Conservation (phyloP, 1,139 yeast species). For the Pichia sp. region DNA sequence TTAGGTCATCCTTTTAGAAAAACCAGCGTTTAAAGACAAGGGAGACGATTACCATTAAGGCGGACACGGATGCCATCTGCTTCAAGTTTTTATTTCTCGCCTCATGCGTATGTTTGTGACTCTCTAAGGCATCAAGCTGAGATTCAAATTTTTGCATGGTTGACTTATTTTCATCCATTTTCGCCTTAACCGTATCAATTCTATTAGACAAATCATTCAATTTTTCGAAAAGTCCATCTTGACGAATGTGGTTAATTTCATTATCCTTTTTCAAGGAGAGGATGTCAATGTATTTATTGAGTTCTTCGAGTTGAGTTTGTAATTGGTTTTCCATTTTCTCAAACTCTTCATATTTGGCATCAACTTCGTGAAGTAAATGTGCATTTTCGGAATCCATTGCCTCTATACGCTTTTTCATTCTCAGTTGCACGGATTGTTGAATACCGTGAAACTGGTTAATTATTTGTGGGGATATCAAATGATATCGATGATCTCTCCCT, state of each 20-base stretch:
- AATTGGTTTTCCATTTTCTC: conserved; percentile 15
- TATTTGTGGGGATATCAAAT: conserved; percentile 10
- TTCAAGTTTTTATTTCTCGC: conserved; percentile 15
- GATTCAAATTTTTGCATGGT: conserved; percentile 19
- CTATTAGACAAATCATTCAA: conserved; percentile 21
- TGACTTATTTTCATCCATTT: conserved; percentile 16
- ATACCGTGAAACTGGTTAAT: conserved; percentile 12
- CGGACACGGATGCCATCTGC: conserved; percentile 4
- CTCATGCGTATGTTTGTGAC: conserved; percentile 12
- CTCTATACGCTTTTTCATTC: conserved; percentile 18
- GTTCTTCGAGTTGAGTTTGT: conserved; percentile 11
- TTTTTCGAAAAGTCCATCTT: conserved; percentile 20
- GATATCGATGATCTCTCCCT: background rate
- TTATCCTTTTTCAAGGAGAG: conserved; percentile 15
- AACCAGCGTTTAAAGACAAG: background rate
- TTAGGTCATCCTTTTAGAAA: background rate
- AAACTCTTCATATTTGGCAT: conserved; percentile 14
- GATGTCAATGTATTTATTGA: conserved; percentile 13
- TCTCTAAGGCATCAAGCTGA: conserved; percentile 16
- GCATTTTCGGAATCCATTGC: conserved; percentile 20
- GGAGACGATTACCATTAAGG: background rate
- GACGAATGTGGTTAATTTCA: conserved; percentile 14
- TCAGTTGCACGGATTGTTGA: conserved; percentile 16
- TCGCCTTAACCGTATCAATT: conserved; percentile 18
- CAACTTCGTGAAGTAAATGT: conserved; percentile 16